Percentiles rank a stretch among this genome's conserved stretches.
Conservation (phyloP, 495 filamentous ascomycete species). For the Barbatosphaeria neglecta region DNA sequence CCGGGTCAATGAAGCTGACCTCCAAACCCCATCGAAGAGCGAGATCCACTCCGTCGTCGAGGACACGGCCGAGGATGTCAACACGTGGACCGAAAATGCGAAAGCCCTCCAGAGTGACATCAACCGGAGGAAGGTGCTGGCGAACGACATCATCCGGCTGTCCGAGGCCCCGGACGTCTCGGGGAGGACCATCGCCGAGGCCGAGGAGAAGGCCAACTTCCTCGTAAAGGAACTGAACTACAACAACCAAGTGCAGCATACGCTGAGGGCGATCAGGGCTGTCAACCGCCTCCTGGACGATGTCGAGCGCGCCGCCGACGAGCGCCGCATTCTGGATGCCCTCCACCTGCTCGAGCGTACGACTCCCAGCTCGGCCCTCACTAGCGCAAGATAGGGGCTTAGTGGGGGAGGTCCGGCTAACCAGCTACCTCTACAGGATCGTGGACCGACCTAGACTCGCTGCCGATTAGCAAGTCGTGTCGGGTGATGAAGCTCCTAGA, state of each 20-base stretch:
- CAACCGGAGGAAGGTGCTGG: constrained; percentile 55
- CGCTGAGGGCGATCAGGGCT: constrained; percentile 47
- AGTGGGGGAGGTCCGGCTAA: not conserved
- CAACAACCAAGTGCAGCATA: constrained; percentile 53
- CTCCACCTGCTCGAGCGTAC: constrained; percentile 39
- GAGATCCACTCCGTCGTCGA: constrained; percentile 64
- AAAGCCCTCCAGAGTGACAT: constrained; percentile 77
- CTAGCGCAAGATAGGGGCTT: not conserved
- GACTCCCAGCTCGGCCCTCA: constrained; percentile 10
- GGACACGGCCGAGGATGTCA: constrained; percentile 63
- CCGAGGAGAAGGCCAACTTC: constrained; percentile 56
- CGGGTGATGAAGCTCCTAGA: constrained; percentile 35
- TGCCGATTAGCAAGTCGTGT: constrained; percentile 33
- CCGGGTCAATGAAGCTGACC: not conserved
- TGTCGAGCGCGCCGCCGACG: constrained; percentile 36
- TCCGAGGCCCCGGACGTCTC: constrained; percentile 54
- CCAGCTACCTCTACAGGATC: constrained; percentile 20
- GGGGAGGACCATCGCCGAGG: constrained; percentile 48
- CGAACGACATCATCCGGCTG: constrained; percentile 61
- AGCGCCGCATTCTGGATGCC: constrained; percentile 37
- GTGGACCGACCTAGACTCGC: constrained; percentile 29
- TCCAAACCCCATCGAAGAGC: constrained; percentile 40
- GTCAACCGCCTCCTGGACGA: constrained; percentile 40
- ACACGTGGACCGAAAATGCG: constrained; percentile 73
- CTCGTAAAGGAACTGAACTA: constrained; percentile 66